Base-by-base conservation (phyloP, 2,329 filamentous ascomycete genomes). In the Pseudofabraea citricarpa region DNA sequence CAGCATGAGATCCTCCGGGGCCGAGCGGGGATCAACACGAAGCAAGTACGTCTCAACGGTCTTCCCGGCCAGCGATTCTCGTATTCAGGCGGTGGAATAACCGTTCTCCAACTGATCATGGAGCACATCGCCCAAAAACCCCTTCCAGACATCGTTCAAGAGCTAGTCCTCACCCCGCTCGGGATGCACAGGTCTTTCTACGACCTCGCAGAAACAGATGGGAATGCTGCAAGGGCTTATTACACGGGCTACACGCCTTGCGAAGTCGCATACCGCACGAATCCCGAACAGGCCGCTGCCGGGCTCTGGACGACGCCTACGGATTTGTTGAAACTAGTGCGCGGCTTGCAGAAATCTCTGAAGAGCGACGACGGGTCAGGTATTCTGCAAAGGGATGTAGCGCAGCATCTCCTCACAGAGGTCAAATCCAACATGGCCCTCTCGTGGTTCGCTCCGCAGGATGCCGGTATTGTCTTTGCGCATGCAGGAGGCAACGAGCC, bases 51-150 rank as follows among this genome's bases (percentile, higher is more conserved):
- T 10, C 9, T 43, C 7, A 5, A 26, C 4, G 32, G 10, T 6
- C 13, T 43, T 18, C 40, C 40, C 36, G 40, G 40, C 8, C 20
- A 36, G n/a, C n/a, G 5, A 13, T 43, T 43, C 13, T 36, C 31
- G n/a, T 43, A 43, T 27, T 43, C 32, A 4, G 40, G 40, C 26
- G 40, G 40, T 19, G 40, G 40, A 6, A 36, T 43, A 15, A 36
- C 22, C 10, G 40, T 43, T 12, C 21, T 43, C 15, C 31, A 43
- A 27, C 10, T 43, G 12, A 36, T 36, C 20, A 20, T 43, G 9
- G 40, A 43, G 32, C 19, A 15, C 8, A 15, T 36, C 6, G 27
- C 32, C 3, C 21, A 23, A 36, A 43, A 43, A 16, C 20, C 26
- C 20, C 36, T 43, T 19, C 19, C 31, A 10, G 10, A 13, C 8